Evolutionary conservation across 164 flowering plant species (phyloP).

Genomic region (Macadamia integrifolia): DNA sequence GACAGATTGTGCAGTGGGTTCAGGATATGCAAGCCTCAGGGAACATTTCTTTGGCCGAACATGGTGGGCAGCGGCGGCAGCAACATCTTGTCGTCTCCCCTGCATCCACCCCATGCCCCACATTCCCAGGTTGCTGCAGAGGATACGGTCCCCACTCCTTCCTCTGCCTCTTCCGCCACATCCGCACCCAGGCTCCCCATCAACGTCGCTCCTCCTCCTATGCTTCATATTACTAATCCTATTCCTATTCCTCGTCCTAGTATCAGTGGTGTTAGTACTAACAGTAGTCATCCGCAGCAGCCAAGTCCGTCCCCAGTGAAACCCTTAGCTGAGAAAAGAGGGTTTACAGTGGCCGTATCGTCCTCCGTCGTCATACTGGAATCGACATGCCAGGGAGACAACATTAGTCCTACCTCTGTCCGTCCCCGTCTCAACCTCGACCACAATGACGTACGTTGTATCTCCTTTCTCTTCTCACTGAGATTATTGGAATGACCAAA

Average conservation of each 20-base stretch:
- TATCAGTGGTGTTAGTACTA: too few species aligned
- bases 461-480: too few species aligned
- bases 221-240: not conserved
- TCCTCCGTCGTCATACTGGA: too few species aligned
- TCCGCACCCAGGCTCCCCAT: slow-evolving; percentile 16
- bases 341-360: too few species aligned
- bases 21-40: slow-evolving; percentile 70
- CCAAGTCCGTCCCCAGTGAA: slow-evolving; percentile 23
- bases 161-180: slow-evolving; percentile 45
- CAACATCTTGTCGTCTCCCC: not conserved
- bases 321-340: slow-evolving; percentile 14
- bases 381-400: too few species aligned
- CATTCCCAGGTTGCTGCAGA: slow-evolving; percentile 14
- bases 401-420: too few species aligned
- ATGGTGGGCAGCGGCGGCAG: slow-evolving; percentile 11
- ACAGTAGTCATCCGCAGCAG: too few species aligned
- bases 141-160: slow-evolving; percentile 42
- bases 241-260: not conserved
- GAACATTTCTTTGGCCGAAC: slow-evolving; percentile 63
- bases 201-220: slow-evolving; percentile 2
- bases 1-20: slow-evolving; percentile 71
- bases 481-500: too few species aligned
- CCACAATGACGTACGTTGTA: too few species aligned
- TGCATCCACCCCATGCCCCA: slow-evolving; percentile 1
- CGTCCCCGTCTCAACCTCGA: too few species aligned